Base-by-base conservation (phyloP, 23 red algal genomes). In the Pyropia yezoensis region DNA sequence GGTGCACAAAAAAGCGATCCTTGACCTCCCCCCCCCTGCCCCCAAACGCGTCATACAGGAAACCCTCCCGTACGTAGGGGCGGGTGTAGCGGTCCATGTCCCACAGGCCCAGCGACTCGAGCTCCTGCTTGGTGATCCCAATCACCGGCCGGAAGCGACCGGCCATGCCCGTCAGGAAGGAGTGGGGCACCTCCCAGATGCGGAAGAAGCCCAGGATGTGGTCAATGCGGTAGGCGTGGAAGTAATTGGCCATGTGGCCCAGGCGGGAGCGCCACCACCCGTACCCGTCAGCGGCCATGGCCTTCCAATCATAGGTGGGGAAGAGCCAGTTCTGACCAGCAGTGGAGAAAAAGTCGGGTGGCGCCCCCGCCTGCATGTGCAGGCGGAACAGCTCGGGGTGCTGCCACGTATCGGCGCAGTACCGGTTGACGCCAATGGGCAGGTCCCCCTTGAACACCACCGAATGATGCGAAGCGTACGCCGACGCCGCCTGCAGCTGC, bases 151-250 rank as follows among this genome's bases (percentile, higher is more conserved):
- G 76, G 33, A 89, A 89, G 27, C 91, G 82, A 11, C 91, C 91
- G 23, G 61, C 59, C 61, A 89, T 75, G 50, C 83, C 83, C 0
- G 79, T 83, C 49, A 70, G 29, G 51, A 52, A 88, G 22, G 33
- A 52, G 5, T 60, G 68, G 4, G 91, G 91, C 56, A 96, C 85
- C 68, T 89, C 91, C 91, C 91, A 96, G 45, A 89, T 89, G 23
- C 91, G 83, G 57, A 96, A 89, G 47, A 96, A 89, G 59, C 91
- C 84, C 16, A 89, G 68, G 70, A 89, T 90, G 54, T 96, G 91
- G 70, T 89, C 84, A 58, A 96, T 96, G 51, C 84, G 91, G 61
- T 89, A 96, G 18, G 91, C 91, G 27, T 89, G 83, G 74, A 96
- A 96, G 63, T 85, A 88, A 27, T 89, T 85, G 30, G 76, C 57